phyloP scores from a whole-genome alignment of 2,329 filamentous ascomycete genomes.

The Samsoniella hepiali region DNA sequence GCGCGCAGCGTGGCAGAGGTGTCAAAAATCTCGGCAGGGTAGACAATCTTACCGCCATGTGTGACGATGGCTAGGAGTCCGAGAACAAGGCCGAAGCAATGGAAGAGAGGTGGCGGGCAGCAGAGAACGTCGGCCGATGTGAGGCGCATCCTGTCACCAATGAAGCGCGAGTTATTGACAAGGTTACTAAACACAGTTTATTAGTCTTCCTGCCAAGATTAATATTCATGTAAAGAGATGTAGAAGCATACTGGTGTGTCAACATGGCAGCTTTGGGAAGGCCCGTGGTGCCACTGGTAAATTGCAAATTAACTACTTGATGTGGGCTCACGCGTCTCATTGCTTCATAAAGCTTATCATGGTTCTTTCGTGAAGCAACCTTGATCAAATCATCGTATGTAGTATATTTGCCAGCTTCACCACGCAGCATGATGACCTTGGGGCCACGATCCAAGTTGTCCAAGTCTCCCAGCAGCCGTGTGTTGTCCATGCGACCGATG shows the following conservation, averaged over 20 bases:
- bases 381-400: constrained; percentile 59
- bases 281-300: constrained; percentile 73
- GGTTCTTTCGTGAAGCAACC: constrained; percentile 46
- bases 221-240: not conserved
- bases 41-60: constrained; percentile 73
- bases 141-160: constrained; percentile 71
- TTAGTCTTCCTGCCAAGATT: not conserved
- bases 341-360: constrained; percentile 49
- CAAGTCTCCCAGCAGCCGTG: constrained; percentile 54
- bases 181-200: constrained; percentile 43
- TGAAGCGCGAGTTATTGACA: constrained; percentile 66
- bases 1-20: constrained; percentile 62
- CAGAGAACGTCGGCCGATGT: constrained; percentile 66
- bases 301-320: constrained; percentile 71
- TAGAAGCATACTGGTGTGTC: constrained; percentile 57
- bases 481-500: constrained; percentile 65
- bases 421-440: constrained; percentile 60
- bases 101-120: constrained; percentile 80
- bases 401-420: constrained; percentile 50
- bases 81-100: constrained; percentile 79
- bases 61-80: constrained; percentile 70
- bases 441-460: constrained; percentile 43
- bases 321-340: constrained; percentile 57
- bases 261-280: constrained; percentile 72
- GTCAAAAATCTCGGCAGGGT: constrained; percentile 72